These are phyloP conservation scores for Aspergillus heteromorphus DNA, from an alignment of 495 filamentous ascomycete genomes.

Conservation along the genomic window DNA sequence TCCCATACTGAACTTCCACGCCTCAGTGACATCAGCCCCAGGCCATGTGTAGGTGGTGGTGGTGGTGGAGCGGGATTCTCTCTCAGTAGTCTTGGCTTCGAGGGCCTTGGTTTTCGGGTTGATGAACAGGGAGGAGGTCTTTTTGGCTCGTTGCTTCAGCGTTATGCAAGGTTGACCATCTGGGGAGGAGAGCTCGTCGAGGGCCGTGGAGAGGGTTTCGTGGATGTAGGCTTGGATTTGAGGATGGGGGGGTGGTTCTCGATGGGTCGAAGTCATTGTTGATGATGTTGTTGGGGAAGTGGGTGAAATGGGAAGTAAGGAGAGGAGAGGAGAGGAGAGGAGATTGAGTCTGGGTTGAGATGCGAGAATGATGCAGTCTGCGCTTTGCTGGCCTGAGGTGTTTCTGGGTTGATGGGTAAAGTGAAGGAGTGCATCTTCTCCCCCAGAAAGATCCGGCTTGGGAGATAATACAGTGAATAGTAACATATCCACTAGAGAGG, in stretches of 20 bases:
- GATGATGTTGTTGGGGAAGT: too few relatives aligned
- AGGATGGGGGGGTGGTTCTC: not conserved
- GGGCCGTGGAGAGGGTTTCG: slow-evolving; percentile 18
- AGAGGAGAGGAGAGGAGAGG: too few relatives aligned
- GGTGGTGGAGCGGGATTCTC: slow-evolving; percentile 23
- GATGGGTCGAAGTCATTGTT: not conserved
- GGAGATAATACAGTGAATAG: too few relatives aligned
- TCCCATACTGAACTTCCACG: slow-evolving; percentile 59
- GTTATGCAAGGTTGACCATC: slow-evolving; percentile 29
- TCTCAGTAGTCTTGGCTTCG: slow-evolving; percentile 16
- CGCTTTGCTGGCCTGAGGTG: too few relatives aligned
- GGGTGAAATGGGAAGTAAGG: too few relatives aligned
- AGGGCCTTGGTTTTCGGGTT: slow-evolving; percentile 26
- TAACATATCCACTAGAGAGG: too few relatives aligned
- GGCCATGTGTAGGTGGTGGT: slow-evolving; percentile 49
- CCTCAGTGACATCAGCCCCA: slow-evolving; percentile 52
- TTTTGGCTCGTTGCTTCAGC: slow-evolving; percentile 23
- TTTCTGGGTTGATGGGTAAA: too few relatives aligned
- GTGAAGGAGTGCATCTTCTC: too few relatives aligned
- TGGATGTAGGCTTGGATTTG: slow-evolving; percentile 31
- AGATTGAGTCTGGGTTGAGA: too few relatives aligned
- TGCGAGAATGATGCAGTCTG: too few relatives aligned
- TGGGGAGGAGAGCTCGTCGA: slow-evolving; percentile 22
- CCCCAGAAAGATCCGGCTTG: too few relatives aligned
- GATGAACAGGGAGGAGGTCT: slow-evolving; percentile 17